phyloP scores from a whole-genome alignment of 805 yeast species.

The Pichia pseudocactophila region DNA sequence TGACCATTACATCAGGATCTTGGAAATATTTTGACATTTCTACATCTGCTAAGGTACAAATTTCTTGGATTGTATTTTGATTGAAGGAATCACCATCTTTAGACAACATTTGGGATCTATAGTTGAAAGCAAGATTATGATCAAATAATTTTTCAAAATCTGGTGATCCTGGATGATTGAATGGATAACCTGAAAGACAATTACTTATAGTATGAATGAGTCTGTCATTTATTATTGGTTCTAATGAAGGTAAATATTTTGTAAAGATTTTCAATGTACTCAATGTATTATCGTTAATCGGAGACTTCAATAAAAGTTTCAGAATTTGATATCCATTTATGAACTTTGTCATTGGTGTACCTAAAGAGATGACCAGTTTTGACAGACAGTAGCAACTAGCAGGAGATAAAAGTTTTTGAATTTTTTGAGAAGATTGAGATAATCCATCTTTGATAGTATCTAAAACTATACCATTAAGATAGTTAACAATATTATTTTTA shows the following conservation, averaged over 20 bases:
- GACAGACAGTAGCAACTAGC: constrained; percentile 86
- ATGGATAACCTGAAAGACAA: constrained; percentile 73
- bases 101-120: constrained; percentile 62
- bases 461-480: constrained; percentile 80
- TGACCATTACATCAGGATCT: constrained; percentile 32
- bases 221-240: constrained; percentile 61
- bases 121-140: constrained; percentile 60
- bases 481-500: constrained; percentile 76
- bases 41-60: constrained; percentile 16
- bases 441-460: constrained; percentile 78
- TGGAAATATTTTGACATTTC: constrained; percentile 19
- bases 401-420: constrained; percentile 67
- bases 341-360: constrained; percentile 87
- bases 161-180: constrained; percentile 82
- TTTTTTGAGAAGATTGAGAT: constrained; percentile 46
- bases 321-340: constrained; percentile 67
- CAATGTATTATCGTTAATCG: constrained; percentile 77
- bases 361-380: constrained; percentile 78
- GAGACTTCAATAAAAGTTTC: constrained; percentile 71
- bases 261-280: constrained; percentile 61
- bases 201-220: constrained; percentile 62
- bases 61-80: constrained; percentile 12
- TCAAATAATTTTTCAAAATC: constrained; percentile 51
- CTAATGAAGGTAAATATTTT: constrained; percentile 70
- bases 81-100: constrained; percentile 48